These are phyloP conservation scores for Xylariaceae sp. DNA, from an alignment of 2,329 filamentous ascomycete species.

Conservation along the genomic window DNA sequence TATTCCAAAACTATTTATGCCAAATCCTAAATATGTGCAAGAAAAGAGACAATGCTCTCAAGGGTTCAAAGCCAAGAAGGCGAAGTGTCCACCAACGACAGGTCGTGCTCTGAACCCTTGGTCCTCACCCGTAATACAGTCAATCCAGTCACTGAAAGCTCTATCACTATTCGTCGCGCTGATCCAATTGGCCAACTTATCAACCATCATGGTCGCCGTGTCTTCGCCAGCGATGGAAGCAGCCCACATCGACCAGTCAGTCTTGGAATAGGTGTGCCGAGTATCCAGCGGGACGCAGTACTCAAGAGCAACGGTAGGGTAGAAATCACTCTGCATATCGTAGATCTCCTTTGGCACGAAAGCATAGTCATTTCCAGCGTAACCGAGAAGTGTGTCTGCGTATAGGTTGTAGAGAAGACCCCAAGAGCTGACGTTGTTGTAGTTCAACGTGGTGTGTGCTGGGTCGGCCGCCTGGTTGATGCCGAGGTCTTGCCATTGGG, in stretches of 20 bases:
- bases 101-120: constrained; percentile 74
- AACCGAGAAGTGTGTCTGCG: constrained; percentile 72
- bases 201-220: constrained; percentile 64
- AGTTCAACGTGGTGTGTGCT: constrained; percentile 73
- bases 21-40: background rate
- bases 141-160: constrained; percentile 75
- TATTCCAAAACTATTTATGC: too few species aligned
- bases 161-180: constrained; percentile 68
- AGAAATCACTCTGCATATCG: constrained; percentile 74
- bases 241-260: constrained; percentile 83
- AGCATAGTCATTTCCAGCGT: constrained; percentile 43
- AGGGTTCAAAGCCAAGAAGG: constrained; percentile 62
- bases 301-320: constrained; percentile 65
- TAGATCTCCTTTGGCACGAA: constrained; percentile 75
- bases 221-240: constrained; percentile 67
- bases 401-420: constrained; percentile 77
- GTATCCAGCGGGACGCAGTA: constrained; percentile 83
- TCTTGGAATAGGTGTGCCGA: constrained; percentile 78
- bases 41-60: background rate
- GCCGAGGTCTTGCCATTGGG: constrained; percentile 68
- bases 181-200: constrained; percentile 70
- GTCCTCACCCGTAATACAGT: constrained; percentile 64
- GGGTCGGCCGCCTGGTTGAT: constrained; percentile 62
- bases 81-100: constrained; percentile 78
- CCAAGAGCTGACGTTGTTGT: constrained; percentile 60